Percentiles rank a stretch among this genome's conserved stretches.
Evolutionary conservation across 192 early-diverging fungal genomes (phyloP).

Genomic region (Coemansia umbellata): DNA sequence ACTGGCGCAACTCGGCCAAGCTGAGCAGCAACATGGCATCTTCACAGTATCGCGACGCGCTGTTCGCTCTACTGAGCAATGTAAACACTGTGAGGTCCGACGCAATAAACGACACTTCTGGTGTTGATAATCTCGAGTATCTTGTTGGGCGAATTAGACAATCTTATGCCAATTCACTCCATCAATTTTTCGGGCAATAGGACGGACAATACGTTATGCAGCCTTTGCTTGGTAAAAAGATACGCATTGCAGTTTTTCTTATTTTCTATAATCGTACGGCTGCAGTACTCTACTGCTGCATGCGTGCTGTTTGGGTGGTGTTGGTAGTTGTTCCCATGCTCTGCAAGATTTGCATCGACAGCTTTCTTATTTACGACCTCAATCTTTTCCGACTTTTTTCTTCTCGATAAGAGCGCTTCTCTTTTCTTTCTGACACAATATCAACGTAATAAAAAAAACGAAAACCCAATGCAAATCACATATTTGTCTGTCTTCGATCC

Average conservation of each 20-base stretch:
- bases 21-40: constrained; percentile 20
- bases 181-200: constrained; percentile 15
- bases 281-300: no score
- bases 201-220: not conserved
- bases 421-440: no score
- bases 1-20: constrained; percentile 17
- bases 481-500: no score
- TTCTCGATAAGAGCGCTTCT: no score
- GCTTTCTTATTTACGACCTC: no score
- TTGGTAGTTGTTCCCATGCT: no score
- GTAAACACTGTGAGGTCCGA: constrained; percentile 20
- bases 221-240: not conserved
- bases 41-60: constrained; percentile 25
- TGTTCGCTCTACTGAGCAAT: constrained; percentile 20
- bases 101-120: constrained; percentile 17
- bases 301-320: no score
- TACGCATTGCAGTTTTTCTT: not conserved
- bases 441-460: no score
- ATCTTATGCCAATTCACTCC: constrained; percentile 22
- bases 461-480: no score
- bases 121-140: constrained; percentile 33
- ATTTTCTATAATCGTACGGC: not conserved
- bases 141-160: constrained; percentile 18
- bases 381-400: no score
- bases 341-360: no score